These are phyloP conservation scores for Helianthus annuus DNA, from an alignment of 129 eudicot species.

Conservation along the genomic window DNA sequence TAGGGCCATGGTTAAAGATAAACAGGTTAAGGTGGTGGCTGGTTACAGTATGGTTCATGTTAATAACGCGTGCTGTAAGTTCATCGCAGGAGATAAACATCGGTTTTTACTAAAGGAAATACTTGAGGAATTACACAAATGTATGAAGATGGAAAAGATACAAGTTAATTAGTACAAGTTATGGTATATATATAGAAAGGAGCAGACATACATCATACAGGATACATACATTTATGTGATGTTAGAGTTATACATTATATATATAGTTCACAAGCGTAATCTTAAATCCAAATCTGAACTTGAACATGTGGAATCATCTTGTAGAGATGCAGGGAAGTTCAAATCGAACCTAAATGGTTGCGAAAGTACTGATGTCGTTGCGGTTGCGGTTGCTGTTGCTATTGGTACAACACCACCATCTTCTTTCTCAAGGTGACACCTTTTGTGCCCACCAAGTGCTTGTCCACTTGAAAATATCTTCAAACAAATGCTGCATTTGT, in stretches of 20 bases:
- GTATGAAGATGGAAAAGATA: constrained; percentile 41
- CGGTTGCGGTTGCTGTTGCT: constrained; percentile 10
- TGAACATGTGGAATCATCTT: constrained; percentile 31
- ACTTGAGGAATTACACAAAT: constrained; percentile 48
- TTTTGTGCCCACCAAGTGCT: constrained; percentile 74
- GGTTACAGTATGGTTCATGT: constrained; percentile 69
- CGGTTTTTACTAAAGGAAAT: constrained; percentile 35
- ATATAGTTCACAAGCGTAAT: constrained; percentile 20
- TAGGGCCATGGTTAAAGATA: constrained; percentile 56
- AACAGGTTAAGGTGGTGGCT: constrained; percentile 54
- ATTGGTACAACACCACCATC: not conserved
- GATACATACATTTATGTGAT: constrained; percentile 15
- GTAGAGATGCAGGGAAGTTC: constrained; percentile 25
- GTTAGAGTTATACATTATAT: constrained; percentile 5
- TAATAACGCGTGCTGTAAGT: constrained; percentile 33
- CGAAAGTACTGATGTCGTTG: constrained; percentile 3
- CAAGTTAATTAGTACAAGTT: constrained; percentile 19
- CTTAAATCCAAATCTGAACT: constrained; percentile 35
- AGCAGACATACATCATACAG: constrained; percentile 9
- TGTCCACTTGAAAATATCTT: constrained; percentile 63
- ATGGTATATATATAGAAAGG: constrained; percentile 17
- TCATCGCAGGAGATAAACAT: constrained; percentile 56
- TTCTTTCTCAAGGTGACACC: constrained; percentile 62
- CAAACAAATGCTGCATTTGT: constrained; percentile 58
- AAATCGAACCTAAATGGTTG: constrained; percentile 31